Evolutionary conservation across 2,329 filamentous ascomycete species (phyloP), one percentile per base, ranked within the genome.

Genomic region (Colletotrichum salicis): DNA sequence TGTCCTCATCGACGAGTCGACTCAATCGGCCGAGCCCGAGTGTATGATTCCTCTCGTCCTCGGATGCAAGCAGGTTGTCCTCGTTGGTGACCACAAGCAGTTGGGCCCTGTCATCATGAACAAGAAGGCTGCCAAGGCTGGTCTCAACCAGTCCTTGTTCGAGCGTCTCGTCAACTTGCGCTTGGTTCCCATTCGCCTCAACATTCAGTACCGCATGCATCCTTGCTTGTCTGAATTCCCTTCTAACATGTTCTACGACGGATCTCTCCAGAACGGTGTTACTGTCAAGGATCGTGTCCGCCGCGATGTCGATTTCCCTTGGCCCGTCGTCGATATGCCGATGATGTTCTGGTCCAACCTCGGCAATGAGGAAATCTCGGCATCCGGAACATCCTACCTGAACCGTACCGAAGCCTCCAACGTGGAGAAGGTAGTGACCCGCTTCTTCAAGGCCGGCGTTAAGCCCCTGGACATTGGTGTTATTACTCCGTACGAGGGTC

Each of bases 271-370:
- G 82, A 99, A 99, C 77, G 96, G 96, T 79, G 94, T 99, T 58
- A 97, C 95, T 0, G 93, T 93, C 80, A 92, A 94, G 76, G 93
- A 97, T 79, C 92, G 96, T 72, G 88, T 98, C 74, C 92, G 96
- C 74, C 93, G 93, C 75, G 96, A 99, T 77, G 94, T 99, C 33
- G 96, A 99, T 82, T 99, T 99, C 81, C 96, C 96, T 13, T 99
- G 96, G 96, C 96, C 96, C 3, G 94, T 97, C 35, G 90, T 87
- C 24, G 96, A 98, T 80, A 94, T 92, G 76, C 96, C 96, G 3
- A 99, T 99, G 96, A 98, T 98, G 96, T 99, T 99, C 85, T 99
- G 96, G 96, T 97, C 95, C 31, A 99, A 99, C 80, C 86, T 98
- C 67, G 96, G 96, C 72, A 97, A 97, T 72, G 96, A 99, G 82